Conservation (phyloP, 805 yeast genomes). For the Blastobotrys mokoenaii region DNA sequence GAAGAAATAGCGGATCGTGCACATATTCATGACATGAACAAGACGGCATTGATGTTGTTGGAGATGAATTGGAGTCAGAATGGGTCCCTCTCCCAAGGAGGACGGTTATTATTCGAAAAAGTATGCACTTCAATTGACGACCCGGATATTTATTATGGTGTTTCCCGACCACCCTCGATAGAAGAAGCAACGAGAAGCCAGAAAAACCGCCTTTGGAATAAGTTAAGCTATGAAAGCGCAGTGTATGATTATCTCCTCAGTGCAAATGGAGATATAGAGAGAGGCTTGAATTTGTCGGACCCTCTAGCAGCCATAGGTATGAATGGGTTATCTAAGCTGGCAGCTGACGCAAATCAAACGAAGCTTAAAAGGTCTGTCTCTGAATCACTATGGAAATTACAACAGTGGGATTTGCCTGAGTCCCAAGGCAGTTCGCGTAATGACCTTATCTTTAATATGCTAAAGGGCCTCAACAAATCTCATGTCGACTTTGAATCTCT, state of each 20-base stretch:
- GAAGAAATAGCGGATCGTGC: constrained; percentile 19
- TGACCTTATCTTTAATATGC: constrained; percentile 42
- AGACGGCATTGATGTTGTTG: constrained; percentile 28
- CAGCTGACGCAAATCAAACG: constrained; percentile 18
- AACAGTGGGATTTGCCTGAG: constrained; percentile 65
- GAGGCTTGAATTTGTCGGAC: constrained; percentile 21
- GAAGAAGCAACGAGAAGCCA: constrained; percentile 34
- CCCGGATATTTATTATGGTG: constrained; percentile 54
- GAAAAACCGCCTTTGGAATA: constrained; percentile 30
- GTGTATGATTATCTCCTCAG: constrained; percentile 34
- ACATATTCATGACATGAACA: constrained; percentile 16
- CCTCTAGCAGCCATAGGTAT: constrained; percentile 46
- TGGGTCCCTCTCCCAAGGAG: too few relatives aligned
- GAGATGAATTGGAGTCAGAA: constrained; percentile 21
- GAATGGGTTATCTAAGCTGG: constrained; percentile 46
- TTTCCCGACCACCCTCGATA: constrained; percentile 51
- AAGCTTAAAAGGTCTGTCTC: constrained; percentile 21
- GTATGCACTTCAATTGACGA: constrained; percentile 51
- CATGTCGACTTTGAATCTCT: background rate
- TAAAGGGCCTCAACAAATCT: constrained; percentile 35
- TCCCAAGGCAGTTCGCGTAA: constrained; percentile 30
- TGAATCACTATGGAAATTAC: constrained; percentile 51
- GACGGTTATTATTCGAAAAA: background rate
- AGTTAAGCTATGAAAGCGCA: constrained; percentile 50
- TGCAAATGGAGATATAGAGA: background rate